Conservation (phyloP, 2,329 filamentous ascomycete genomes). For the Leptographium lundbergii region DNA sequence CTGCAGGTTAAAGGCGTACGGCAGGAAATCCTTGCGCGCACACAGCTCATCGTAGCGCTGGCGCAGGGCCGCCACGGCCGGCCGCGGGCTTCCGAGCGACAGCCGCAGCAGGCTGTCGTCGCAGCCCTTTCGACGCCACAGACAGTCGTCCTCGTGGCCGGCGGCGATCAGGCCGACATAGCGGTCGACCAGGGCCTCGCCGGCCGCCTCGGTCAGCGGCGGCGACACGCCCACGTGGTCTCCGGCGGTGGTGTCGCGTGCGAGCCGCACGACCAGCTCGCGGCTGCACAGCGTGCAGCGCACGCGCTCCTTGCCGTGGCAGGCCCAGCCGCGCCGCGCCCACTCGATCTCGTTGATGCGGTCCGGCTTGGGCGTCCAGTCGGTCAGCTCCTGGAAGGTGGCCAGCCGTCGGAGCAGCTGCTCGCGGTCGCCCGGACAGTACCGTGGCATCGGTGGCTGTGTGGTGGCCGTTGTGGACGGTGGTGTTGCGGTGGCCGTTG, state of each 20-base stretch:
- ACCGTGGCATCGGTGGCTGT: slow-evolving; percentile 42
- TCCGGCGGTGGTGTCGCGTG: slow-evolving; percentile 36
- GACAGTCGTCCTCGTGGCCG: slow-evolving; percentile 67
- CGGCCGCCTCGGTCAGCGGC: slow-evolving; percentile 39
- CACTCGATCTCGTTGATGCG: slow-evolving; percentile 81
- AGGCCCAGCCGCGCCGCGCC: slow-evolving; percentile 89
- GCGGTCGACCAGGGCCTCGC: slow-evolving; percentile 59
- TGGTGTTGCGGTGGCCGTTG: slow-evolving; percentile 8
- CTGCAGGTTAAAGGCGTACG: slow-evolving; percentile 49
- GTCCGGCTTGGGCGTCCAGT: slow-evolving; percentile 88
- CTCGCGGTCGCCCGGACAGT: slow-evolving; percentile 74
- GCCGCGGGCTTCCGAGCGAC: slow-evolving; percentile 48
- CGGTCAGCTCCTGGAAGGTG: slow-evolving; percentile 81
- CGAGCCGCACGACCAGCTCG: slow-evolving; percentile 71
- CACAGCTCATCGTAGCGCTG: slow-evolving; percentile 53
- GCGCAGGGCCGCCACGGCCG: slow-evolving; percentile 44
- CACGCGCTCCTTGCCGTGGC: slow-evolving; percentile 70
- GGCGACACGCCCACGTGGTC: slow-evolving; percentile 14
- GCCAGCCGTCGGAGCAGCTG: slow-evolving; percentile 70
- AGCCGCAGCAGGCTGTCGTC: slow-evolving; percentile 54
- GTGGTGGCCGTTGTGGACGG: neutral
- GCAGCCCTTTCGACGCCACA: slow-evolving; percentile 81
- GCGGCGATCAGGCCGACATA: slow-evolving; percentile 62
- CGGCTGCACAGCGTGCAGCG: slow-evolving; percentile 75
- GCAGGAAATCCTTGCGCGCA: slow-evolving; percentile 39